Conservation (phyloP, 169 alveolate genomes). For the Plasmodium vinckei region DNA sequence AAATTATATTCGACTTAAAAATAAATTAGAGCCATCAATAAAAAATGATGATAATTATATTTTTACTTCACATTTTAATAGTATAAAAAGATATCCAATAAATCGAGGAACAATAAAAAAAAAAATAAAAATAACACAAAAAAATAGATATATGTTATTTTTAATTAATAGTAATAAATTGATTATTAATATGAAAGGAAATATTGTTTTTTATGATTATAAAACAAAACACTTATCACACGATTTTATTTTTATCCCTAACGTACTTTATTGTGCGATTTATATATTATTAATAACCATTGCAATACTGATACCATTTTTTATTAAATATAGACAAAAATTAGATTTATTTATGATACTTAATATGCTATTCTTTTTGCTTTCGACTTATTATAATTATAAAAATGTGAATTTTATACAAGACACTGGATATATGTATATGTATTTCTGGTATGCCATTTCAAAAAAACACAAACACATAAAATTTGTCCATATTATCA, state of each 20-base stretch:
- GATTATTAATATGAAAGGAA: conserved; percentile 48
- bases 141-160: conserved; percentile 69
- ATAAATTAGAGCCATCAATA: conserved; percentile 58
- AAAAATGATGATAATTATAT: conserved; percentile 58
- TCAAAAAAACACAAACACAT: neutral
- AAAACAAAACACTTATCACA: conserved; percentile 63
- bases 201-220: conserved; percentile 66
- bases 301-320: conserved; percentile 15
- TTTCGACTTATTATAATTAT: conserved; percentile 60
- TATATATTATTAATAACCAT: conserved; percentile 17
- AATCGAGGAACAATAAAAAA: conserved; percentile 47
- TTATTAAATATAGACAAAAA: conserved; percentile 36
- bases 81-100: conserved; percentile 67
- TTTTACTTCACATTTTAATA: conserved; percentile 69
- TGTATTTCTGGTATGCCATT: conserved; percentile 30
- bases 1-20: conserved; percentile 53
- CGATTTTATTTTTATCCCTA: conserved; percentile 57
- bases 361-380: conserved; percentile 51
- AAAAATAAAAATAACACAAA: conserved; percentile 46
- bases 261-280: conserved; percentile 28
- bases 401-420: conserved; percentile 58
- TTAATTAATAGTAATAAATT: conserved; percentile 53
- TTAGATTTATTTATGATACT: conserved; percentile 61
- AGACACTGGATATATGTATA: conserved; percentile 59
- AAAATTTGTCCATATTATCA: too few relatives aligned